These are phyloP conservation scores for Penicillium expansum DNA, from an alignment of 2,329 filamentous ascomycete genomes.

Conservation along the genomic window DNA sequence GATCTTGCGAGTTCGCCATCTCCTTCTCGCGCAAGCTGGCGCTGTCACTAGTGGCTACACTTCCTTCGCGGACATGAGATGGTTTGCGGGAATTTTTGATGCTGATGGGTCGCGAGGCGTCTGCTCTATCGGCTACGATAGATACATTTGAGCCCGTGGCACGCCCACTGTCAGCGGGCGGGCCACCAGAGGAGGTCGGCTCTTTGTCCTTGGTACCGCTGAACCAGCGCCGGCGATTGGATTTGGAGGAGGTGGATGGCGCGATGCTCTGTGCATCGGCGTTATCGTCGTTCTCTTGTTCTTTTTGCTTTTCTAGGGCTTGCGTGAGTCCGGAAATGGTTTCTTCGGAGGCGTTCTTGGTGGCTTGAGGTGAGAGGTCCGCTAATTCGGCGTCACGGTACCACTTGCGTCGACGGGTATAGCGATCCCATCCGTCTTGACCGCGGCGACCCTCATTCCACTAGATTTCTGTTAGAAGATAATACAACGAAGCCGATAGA, in stretches of 20 bases:
- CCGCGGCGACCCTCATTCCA: constrained; percentile 87
- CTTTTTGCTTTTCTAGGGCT: constrained; percentile 20
- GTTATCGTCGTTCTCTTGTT: constrained; percentile 26
- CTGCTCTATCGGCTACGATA: background rate
- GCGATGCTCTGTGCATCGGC: constrained; percentile 29
- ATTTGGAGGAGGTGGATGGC: constrained; percentile 30
- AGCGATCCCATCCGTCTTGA: constrained; percentile 87
- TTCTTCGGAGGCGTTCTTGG: constrained; percentile 43
- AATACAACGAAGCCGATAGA: background rate
- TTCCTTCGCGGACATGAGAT: constrained; percentile 27
- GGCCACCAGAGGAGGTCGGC: constrained; percentile 21
- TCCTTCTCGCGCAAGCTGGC: constrained; percentile 39
- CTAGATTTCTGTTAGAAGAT: constrained; percentile 43
- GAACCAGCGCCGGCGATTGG: constrained; percentile 41
- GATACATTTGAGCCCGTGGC: constrained; percentile 16
- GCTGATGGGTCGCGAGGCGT: constrained; percentile 31
- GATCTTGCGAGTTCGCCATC: constrained; percentile 44
- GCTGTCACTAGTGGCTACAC: constrained; percentile 30
- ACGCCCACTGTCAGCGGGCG: constrained; percentile 16
- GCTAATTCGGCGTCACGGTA: constrained; percentile 94
- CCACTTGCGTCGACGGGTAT: constrained; percentile 93
- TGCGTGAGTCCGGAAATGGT: constrained; percentile 36
- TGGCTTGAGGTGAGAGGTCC: constrained; percentile 56
- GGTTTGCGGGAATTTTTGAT: constrained; percentile 29
- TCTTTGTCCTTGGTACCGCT: constrained; percentile 33